Conservation (phyloP, 2,329 filamentous ascomycete genomes). For the Plenodomus lindquistii region DNA sequence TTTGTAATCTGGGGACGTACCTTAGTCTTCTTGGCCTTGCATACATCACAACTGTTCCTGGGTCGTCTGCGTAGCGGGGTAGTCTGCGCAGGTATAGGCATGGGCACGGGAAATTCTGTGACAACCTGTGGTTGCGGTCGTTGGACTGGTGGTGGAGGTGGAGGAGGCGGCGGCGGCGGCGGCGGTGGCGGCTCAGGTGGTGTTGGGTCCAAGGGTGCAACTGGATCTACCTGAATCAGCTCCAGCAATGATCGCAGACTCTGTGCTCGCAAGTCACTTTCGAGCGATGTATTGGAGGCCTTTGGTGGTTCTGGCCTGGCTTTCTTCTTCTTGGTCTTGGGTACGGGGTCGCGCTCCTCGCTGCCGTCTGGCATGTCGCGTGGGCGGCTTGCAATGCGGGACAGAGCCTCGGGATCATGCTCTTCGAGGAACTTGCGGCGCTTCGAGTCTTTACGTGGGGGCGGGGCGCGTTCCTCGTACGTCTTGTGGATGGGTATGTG, state of each 20-base stretch:
- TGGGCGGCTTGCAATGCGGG: conserved; percentile 28
- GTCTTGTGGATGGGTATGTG: conserved; percentile 53
- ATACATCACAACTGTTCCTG: conserved; percentile 41
- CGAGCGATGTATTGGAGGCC: conserved; percentile 40
- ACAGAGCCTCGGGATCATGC: conserved; percentile 39
- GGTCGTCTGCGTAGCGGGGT: conserved; percentile 24
- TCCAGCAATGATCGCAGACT: conserved; percentile 44
- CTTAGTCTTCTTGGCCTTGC: conserved; percentile 44
- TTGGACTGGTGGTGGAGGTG: conserved; percentile 11
- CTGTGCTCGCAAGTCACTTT: conserved; percentile 43
- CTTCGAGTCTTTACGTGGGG: conserved; percentile 47
- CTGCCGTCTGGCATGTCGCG: conserved; percentile 22
- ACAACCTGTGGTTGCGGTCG: conserved; percentile 1
- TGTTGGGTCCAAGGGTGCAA: conserved; percentile 12
- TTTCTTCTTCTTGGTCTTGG: conserved; percentile 31
- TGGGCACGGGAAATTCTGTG: background rate
- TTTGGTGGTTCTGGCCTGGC: conserved; percentile 29
- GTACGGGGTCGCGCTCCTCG: conserved; percentile 18
- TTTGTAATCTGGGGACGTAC: conserved; percentile 16
- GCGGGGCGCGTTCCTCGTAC: conserved; percentile 50
- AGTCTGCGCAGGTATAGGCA: conserved; percentile 11
- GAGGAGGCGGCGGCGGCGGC: conserved; percentile 5
- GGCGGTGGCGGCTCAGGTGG: conserved; percentile 20
- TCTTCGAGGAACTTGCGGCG: conserved; percentile 41
- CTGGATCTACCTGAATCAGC: conserved; percentile 36